Conservation (phyloP, 2,329 filamentous ascomycete species). For the Chrysoporthe deuterocubensis region DNA sequence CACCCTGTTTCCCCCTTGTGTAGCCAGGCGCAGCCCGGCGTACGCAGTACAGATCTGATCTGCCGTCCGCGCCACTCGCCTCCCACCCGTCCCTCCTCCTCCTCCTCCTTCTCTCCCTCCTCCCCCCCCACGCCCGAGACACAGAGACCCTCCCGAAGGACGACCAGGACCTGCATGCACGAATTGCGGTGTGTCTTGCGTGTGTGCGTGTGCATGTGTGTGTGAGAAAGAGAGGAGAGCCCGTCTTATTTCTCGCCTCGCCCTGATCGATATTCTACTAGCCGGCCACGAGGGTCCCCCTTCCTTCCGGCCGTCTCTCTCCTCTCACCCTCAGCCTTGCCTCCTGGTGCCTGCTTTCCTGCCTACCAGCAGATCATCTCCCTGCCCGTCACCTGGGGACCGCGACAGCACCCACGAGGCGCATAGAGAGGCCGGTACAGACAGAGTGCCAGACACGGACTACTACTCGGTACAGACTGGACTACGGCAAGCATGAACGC, state of each 20-base stretch:
- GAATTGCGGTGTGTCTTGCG: not conserved
- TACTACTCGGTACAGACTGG: not conserved
- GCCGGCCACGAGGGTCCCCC: not conserved
- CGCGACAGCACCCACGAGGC: no score
- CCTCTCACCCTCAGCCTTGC: not conserved
- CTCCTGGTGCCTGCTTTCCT: not conserved
- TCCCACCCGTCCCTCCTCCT: not conserved
- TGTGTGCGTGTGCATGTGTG: not conserved
- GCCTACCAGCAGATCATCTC: not conserved
- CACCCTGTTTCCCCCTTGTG: conserved; percentile 2
- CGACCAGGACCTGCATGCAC: conserved; percentile 10
- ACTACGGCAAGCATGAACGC: not conserved
- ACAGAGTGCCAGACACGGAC: not conserved
- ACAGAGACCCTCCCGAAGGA: not conserved
- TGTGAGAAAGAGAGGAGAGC: not conserved
- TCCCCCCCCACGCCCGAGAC: not conserved
- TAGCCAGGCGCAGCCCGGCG: not conserved
- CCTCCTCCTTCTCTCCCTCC: not conserved
- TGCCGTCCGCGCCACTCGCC: not conserved
- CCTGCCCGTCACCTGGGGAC: no score
- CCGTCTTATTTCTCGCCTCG: not conserved
- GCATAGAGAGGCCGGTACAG: not conserved
- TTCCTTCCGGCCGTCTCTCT: not conserved
- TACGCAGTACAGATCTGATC: conserved; percentile 4
- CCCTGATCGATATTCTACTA: not conserved